Evolutionary conservation across 1,139 yeast genomes (phyloP), one percentile per base, ranked within the genome.

Genomic region (Blastobotrys raffinosifermentans): DNA sequence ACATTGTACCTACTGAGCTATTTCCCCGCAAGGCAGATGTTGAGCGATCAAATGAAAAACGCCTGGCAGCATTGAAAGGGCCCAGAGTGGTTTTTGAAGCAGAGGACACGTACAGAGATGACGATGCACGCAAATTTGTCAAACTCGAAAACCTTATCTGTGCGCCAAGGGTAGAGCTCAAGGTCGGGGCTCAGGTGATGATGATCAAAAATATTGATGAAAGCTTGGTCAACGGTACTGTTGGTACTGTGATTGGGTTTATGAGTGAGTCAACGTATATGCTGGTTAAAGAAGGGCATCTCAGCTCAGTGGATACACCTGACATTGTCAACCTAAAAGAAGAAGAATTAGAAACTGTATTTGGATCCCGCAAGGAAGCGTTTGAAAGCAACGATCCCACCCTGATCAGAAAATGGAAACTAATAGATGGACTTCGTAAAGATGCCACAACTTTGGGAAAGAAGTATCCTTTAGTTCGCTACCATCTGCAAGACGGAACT

Each of bases 101-200:
- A 0, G 54, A 58, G 3, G 96, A 87, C 62, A 67, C 75, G 3
- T 94, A 94, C 29, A 51, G 64, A 1, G 53, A 35, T 9, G 29
- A 16, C 4, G 26, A 21, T 16, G 26, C 29, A 2, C 23, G 26
- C 30, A 21, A 35, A 32, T 32, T 25, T 13, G 35, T 19, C 25
- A 49, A 49, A 22, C 59, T 85, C 26, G 68, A 71, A n/a, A 76
- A 79, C 49, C 79, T 86, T 46, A 66, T 91, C 56, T 93, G 94
- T 2, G 60, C 54, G 29, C 2, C 89, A 86, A 65, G 69, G 30
- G 59, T 91, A 16, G 67, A 66, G 9, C 64, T 91, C 49, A 89
- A 87, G 53, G 70, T 72, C 34, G 89, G 89, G 26, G 91, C 96
- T 0, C 98, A 91, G 61, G 98, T 91, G 0, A 93, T 91, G 98